Base-by-base conservation (phyloP, 1,139 yeast species). In the Kodamaea suecica region DNA sequence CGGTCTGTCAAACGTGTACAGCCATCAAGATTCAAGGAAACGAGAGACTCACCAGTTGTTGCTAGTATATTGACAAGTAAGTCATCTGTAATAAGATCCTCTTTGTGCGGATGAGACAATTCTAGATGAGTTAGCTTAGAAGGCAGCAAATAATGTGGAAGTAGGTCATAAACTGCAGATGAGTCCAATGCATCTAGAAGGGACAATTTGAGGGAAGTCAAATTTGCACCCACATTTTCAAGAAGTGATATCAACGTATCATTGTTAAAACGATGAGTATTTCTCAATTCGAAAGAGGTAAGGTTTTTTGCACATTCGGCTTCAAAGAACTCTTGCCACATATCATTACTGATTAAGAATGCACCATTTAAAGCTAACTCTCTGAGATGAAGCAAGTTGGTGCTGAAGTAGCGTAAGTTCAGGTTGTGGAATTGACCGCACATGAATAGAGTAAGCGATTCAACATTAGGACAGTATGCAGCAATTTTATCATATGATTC, bases 391-490 rank as follows among this genome's bases (percentile, higher is more conserved):
- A 63, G 61, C 31, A 90, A 63, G 41, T 86, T 80, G 9, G 76
- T 61, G 8, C 77, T 72, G 43, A 73, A 77, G 51, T 85, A 83
- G 15, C 66, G 54, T 40, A 92, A 56, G 39, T 85, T 83, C 45
- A 82, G 88, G 54, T 85, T 85, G 48, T 83, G 88, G 26, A 92
- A 62, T 48, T 85, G 94, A 3, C 98, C 98, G 63, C 97, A 92
- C 97, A 88, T 90, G 41, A 79, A 79, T 31, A 92, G 63, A 0
- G 83, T 82, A 27, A 92, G 59, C 2, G 70, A 61, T 45, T 76
- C 80, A 3, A 92, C 44, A 26, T 80, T 68, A 0, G 97, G 96
- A 46, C 97, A 85, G 53, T 63, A 84, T 0, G 95, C 70, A 0
- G 90, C 90, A 29, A 92, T 78, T 45, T 79, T 72, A 46, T 75